Evolutionary conservation across 805 yeast genomes (phyloP).

Genomic region (Kuraishia molischiana): DNA sequence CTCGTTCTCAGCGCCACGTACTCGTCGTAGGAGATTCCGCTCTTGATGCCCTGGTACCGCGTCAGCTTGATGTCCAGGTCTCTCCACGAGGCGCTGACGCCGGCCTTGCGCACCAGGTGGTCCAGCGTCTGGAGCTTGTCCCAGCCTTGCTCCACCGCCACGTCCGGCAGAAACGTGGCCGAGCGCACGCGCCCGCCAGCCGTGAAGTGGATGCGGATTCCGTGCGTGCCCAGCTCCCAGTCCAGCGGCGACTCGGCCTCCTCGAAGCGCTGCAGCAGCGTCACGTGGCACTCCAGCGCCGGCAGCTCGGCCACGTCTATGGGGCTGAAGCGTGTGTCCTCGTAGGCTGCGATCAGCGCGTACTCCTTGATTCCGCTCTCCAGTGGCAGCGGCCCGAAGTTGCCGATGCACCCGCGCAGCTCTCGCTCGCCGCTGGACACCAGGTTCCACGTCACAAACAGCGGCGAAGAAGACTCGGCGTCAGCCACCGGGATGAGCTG

Average conservation of each 20-base stretch:
- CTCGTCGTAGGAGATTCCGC: slow-evolving; percentile 28
- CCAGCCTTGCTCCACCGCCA: slow-evolving; percentile 86
- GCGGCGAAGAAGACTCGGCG: slow-evolving; percentile 29
- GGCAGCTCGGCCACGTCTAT: slow-evolving; percentile 46
- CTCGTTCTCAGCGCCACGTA: slow-evolving; percentile 17
- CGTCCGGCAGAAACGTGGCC: slow-evolving; percentile 87
- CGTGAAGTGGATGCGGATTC: slow-evolving; percentile 53
- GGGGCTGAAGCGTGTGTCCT: slow-evolving; percentile 73
- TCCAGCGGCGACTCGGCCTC: slow-evolving; percentile 41
- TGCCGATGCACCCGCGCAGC: slow-evolving; percentile 91
- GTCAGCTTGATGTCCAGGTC: slow-evolving; percentile 32
- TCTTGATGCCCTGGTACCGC: slow-evolving; percentile 48
- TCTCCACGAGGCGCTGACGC: slow-evolving; percentile 19
- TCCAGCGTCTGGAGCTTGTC: slow-evolving; percentile 58
- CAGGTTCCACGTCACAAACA: slow-evolving; percentile 85
- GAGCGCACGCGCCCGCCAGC: slow-evolving; percentile 28
- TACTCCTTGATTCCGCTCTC: slow-evolving; percentile 53
- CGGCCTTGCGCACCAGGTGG: slow-evolving; percentile 70
- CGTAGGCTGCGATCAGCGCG: slow-evolving; percentile 60
- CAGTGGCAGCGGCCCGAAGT: slow-evolving; percentile 50
- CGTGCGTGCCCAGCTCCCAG: slow-evolving; percentile 82
- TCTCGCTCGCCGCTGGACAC: slow-evolving; percentile 15
- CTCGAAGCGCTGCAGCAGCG: slow-evolving; percentile 53
- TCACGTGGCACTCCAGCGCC: slow-evolving; percentile 45
- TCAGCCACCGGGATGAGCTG: slow-evolving; percentile 1